Base-by-base conservation (phyloP, 768 basidiomycete species). In the Gymnopilus junonius region DNA sequence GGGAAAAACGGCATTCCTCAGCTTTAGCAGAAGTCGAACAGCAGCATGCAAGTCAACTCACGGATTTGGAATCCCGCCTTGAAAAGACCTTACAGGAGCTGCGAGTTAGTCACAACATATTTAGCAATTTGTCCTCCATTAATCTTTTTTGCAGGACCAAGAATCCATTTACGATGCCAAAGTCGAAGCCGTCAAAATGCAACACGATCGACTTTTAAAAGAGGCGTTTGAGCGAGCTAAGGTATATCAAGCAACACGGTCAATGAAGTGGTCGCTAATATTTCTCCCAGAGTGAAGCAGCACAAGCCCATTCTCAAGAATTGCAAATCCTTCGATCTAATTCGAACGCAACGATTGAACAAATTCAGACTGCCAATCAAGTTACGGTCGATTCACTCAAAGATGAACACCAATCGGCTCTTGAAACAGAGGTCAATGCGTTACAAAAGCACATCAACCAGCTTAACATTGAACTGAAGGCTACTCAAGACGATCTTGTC, bases 201-300 rank as follows among this genome's bases (percentile, higher is more conserved):
- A 93, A 66, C 89, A 92, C 64, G 80, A 81, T 14, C 75, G 77
- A 54, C 79, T 87, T 43, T 76, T 93, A 17, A 78, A 87, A 65
- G 86, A 91, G 60, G 90, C 88, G 3, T 93, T 93, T 72, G 85
- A 90, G 62, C 87, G 85, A 48, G 92, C 92, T 17, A 94, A 93
- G 85, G 93, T 88, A 66, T 53, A 78, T 73, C 1, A 51, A 4
- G 4, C 15, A 14, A 8, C 5, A 31, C 14, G 14, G 11, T 20
- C 43, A 17, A 25, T 43, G n/a, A 10, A 51, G n/a, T 7, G 4
- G 21, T 42, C n/a, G 23, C 31, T 37, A 42, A 34, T n/a, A 45
- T 46, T 32, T n/a, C 12, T 54, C 45, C 39, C 53, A 93, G 92
- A 79, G 78, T 39, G 91, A 93, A 73, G 93, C 92, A n/a, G 85